Percentiles rank a stretch among this genome's conserved stretches.
Conservation (phyloP, 805 yeast species). For the Lipomyces oligophaga region DNA sequence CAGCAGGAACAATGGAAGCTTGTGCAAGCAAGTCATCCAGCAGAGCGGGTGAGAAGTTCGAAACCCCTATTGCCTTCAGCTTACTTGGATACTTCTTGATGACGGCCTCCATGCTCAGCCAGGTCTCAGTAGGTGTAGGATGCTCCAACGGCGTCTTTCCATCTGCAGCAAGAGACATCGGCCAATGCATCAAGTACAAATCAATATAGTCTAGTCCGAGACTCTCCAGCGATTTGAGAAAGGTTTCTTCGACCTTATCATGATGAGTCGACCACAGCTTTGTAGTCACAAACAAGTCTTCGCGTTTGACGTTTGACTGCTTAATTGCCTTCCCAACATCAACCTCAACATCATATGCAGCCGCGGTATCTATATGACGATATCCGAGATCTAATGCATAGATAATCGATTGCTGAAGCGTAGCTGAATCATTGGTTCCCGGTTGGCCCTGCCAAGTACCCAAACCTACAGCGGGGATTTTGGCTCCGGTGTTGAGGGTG, state of each 20-base stretch:
- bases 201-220: constrained; percentile 74
- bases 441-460: constrained; percentile 66
- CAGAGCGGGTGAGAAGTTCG: constrained; percentile 63
- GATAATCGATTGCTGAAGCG: constrained; percentile 44
- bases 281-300: constrained; percentile 43
- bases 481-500: constrained; percentile 51
- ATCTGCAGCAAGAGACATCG: constrained; percentile 45
- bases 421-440: constrained; percentile 46
- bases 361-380: constrained; percentile 76
- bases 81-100: constrained; percentile 51
- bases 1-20: constrained; percentile 51
- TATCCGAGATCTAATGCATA: constrained; percentile 46
- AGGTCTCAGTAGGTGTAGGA: constrained; percentile 65
- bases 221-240: constrained; percentile 56
- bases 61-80: constrained; percentile 70
- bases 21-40: constrained; percentile 56
- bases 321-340: constrained; percentile 50
- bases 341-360: constrained; percentile 57
- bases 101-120: constrained; percentile 55
- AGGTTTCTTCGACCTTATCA: constrained; percentile 47
- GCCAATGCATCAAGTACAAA: constrained; percentile 80
- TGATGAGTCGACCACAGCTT: constrained; percentile 41
- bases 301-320: constrained; percentile 48
- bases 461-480: constrained; percentile 64
- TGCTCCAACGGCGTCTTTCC: constrained; percentile 44